A percentile compares a stretch with the other conserved stretches of the same genome.
Conservation (phyloP, 2,329 filamentous ascomycete genomes). For the Cercospora zeae-maydis region DNA sequence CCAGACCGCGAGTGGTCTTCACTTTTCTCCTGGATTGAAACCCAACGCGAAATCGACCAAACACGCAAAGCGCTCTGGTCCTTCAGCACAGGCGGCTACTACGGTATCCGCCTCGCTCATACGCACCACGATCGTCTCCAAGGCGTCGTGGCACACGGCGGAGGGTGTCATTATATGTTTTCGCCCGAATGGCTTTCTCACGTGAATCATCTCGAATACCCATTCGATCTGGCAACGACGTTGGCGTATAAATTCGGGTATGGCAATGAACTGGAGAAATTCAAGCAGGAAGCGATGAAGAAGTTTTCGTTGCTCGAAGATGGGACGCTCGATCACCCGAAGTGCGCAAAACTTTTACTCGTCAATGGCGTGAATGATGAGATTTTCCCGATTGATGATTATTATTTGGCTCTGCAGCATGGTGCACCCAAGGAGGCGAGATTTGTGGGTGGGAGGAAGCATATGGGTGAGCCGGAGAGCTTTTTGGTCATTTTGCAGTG, state of each 20-base stretch:
- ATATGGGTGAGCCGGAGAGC: conserved; percentile 52
- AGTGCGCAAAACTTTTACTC: conserved; percentile 50
- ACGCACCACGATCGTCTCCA: conserved; percentile 53
- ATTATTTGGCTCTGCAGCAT: conserved; percentile 53
- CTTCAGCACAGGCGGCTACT: conserved; percentile 58
- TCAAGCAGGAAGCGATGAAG: conserved; percentile 48
- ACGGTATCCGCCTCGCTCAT: conserved; percentile 56
- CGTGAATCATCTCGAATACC: conserved; percentile 57
- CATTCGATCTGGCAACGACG: conserved; percentile 54
- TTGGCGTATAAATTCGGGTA: conserved; percentile 51
- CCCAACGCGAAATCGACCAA: conserved; percentile 48
- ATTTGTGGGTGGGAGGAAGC: conserved; percentile 45
- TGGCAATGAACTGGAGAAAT: conserved; percentile 40
- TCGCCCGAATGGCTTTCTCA: conserved; percentile 52
- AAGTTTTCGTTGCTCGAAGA: conserved; percentile 55
- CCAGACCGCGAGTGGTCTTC: conserved; percentile 55
- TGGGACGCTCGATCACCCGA: conserved; percentile 51
- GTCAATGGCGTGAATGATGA: conserved; percentile 59
- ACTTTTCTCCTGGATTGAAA: conserved; percentile 53
- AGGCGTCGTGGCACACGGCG: conserved; percentile 53
- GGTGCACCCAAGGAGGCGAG: conserved; percentile 53
- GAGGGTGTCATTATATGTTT: conserved; percentile 59
- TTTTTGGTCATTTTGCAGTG: conserved; percentile 49
- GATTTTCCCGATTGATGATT: conserved; percentile 61
- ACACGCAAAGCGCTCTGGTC: conserved; percentile 53